These are phyloP conservation scores for Podila epicladia DNA, from an alignment of 192 early-diverging fungal genomes.

Conservation along the genomic window DNA sequence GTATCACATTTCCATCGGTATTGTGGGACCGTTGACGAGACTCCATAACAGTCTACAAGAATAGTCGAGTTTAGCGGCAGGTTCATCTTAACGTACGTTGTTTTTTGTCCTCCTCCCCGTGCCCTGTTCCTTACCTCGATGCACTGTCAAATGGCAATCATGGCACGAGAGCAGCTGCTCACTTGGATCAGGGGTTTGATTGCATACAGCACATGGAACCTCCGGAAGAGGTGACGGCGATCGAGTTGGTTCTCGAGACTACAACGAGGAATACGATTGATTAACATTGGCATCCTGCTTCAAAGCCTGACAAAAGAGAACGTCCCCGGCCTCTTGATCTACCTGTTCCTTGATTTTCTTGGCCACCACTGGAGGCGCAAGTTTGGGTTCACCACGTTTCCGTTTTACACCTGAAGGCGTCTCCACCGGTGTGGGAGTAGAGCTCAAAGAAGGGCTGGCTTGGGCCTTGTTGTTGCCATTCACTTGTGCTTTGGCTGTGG, in stretches of 20 bases:
- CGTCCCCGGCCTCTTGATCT: background rate
- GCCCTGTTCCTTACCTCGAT: constrained; percentile 47
- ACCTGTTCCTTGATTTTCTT: constrained; percentile 50
- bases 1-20: constrained; percentile 60
- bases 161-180: constrained; percentile 53
- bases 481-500: constrained; percentile 12
- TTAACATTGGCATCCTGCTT: background rate
- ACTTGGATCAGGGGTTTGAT: constrained; percentile 8
- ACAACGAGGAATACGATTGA: background rate
- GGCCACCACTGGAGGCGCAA: background rate
- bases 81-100: too few species aligned
- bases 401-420: constrained; percentile 17
- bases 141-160: constrained; percentile 58
- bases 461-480: constrained; percentile 9
- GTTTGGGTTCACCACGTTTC: constrained; percentile 22
- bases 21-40: constrained; percentile 4
- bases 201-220: constrained; percentile 56
- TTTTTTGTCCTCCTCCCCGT: background rate
- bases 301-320: background rate
- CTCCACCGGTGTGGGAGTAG: constrained; percentile 5
- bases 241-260: constrained; percentile 41
- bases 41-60: constrained; percentile 60
- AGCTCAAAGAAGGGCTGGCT: background rate
- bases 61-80: background rate
- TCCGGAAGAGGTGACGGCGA: constrained; percentile 50